phyloP scores from a whole-genome alignment of 305 asterid species.

The Withania somnifera region DNA sequence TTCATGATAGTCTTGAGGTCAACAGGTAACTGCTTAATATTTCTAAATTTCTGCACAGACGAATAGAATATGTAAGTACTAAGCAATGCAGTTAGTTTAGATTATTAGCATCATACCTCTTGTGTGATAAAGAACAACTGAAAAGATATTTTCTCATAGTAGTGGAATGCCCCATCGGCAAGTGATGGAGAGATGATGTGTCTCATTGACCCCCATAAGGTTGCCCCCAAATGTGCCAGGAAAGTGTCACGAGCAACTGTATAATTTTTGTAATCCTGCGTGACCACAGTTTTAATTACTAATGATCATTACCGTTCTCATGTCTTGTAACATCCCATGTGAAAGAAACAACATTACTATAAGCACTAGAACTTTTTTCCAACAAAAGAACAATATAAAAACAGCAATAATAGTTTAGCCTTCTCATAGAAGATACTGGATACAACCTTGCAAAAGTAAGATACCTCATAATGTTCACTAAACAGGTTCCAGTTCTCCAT shows the following conservation, averaged over 20 bases:
- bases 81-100: background rate
- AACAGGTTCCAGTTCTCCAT: conserved; percentile 99
- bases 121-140: conserved; percentile 87
- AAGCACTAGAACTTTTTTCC: background rate
- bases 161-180: conserved; percentile 99
- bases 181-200: conserved; percentile 91
- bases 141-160: conserved; percentile 85
- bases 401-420: background rate
- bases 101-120: conserved; percentile 49
- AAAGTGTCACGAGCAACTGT: conserved; percentile 96
- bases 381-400: background rate
- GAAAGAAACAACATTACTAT: background rate
- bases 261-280: conserved; percentile 80
- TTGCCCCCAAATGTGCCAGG: conserved; percentile 94
- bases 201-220: conserved; percentile 95
- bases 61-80: background rate
- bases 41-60: conserved; percentile 51
- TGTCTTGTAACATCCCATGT: background rate
- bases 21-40: conserved; percentile 58
- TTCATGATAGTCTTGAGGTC: conserved; percentile 64
- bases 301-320: background rate
- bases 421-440: conserved; percentile 1
- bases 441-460: conserved; percentile 6
- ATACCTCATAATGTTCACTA: conserved; percentile 67
- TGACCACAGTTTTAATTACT: background rate